Percentiles rank a stretch among this genome's conserved stretches.
These are phyloP conservation scores for Laetiporus sulphureus DNA, from an alignment of 1,284 basidiomycete genomes.

Conservation along the genomic window DNA sequence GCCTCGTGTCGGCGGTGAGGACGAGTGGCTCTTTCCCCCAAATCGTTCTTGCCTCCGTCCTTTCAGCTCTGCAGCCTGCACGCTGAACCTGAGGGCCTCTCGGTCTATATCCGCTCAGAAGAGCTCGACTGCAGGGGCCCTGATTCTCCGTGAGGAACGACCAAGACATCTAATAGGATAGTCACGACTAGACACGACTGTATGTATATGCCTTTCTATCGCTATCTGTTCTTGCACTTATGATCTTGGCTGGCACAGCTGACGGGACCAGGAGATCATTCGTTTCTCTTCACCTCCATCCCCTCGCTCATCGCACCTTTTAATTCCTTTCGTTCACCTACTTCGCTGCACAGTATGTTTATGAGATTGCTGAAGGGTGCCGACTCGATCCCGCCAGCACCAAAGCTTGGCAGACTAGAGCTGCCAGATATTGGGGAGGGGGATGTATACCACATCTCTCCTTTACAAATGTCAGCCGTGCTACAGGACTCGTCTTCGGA, in stretches of 20 bases:
- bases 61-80: constrained; percentile 13
- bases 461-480: constrained; percentile 7
- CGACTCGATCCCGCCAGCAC: constrained; percentile 25
- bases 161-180: constrained; percentile 8
- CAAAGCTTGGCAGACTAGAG: constrained; percentile 22
- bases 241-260: too few species aligned
- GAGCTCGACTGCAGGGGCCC: constrained; percentile 21
- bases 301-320: constrained; percentile 4
- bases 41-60: constrained; percentile 14
- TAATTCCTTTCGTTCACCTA: constrained; percentile 6
- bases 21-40: constrained; percentile 11
- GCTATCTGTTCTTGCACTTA: too few species aligned
- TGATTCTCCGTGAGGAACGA: constrained; percentile 12
- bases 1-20: constrained; percentile 22
- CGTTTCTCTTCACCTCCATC: too few species aligned
- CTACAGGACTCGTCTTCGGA: constrained; percentile 15
- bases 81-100: constrained; percentile 22
- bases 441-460: constrained; percentile 9
- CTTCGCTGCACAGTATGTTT: constrained; percentile 20
- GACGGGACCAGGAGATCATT: too few species aligned
- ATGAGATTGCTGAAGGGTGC: constrained; percentile 19
- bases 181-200: constrained; percentile 14
- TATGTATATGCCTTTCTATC: too few species aligned
- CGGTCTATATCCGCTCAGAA: constrained; percentile 25
- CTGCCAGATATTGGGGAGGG: constrained; percentile 22